Evolutionary conservation across 2,329 filamentous ascomycete genomes (phyloP), one percentile per base, ranked within the genome.

Genomic region (Fusarium sterilihyphosum): DNA sequence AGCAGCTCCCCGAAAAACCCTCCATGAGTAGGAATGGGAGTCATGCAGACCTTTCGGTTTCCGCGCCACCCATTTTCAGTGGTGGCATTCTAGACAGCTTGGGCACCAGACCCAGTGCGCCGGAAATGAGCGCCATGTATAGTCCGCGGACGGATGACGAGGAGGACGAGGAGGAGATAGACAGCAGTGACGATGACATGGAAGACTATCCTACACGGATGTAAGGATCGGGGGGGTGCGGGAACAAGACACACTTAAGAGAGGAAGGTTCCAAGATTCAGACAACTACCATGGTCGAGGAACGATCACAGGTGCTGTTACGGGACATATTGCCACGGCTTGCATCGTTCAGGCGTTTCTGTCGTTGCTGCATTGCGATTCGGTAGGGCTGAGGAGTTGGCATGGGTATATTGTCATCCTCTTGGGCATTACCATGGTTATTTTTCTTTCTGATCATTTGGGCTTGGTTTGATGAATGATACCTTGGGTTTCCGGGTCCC

Each of bases 1-100:
- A 92, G 79, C 88, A 91, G 74, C 86, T 94, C 24, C 92, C 92
- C 0, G 91, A 92, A 79, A 94, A 94, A 81, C 92, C 92, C 14
- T 87, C 88, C 31, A 87, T 94, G 77, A 91, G 88, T 77, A 85
- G 89, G 50, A 87, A 83, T 41, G 86, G 83, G 7, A 90, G 88
- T 74, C 81, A 84, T 13, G 84, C 82, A 17, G 88, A 90, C 57
- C 84, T 90, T 52, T 85, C 73, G 38, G 80, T 70, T 63, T 81
- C 77, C 35, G 80, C 73, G 11, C 80, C 80, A 5, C 79, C 78
- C 3, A 78, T 80, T 11, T 82, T 81, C 56, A 80, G 78, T 10
- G 80, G 78, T 31, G 82, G 81, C 61, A 81, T 84, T 47, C 77
- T 84, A 24, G 82, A 82, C 29, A 81, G 82, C 11, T 84, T 86